Conservation (phyloP, 257 asterid genomes). For the Lithospermum erythrorhizon region DNA sequence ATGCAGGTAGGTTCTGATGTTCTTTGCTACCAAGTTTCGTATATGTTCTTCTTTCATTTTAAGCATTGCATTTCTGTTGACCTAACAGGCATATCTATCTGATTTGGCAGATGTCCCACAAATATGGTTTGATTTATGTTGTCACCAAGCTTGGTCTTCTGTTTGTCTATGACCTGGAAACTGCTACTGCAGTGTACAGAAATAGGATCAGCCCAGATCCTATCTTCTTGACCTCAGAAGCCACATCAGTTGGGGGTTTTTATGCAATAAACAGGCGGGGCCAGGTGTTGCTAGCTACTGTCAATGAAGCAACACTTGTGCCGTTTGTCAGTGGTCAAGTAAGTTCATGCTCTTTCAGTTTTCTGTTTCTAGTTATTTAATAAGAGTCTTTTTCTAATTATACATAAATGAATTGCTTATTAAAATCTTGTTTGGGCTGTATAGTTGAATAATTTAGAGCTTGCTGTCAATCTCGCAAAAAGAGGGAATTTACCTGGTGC, state of each 20-base stretch:
- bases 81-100: constrained; percentile 5
- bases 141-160: constrained; percentile 98
- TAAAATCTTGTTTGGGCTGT: background rate
- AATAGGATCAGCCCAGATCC: constrained; percentile 99
- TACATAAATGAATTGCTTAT: constrained; percentile 1
- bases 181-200: constrained; percentile 94
- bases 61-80: constrained; percentile 12
- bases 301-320: constrained; percentile 80
- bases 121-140: constrained; percentile 85
- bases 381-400: background rate
- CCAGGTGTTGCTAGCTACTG: constrained; percentile 95
- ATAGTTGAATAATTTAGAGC: constrained; percentile 97
- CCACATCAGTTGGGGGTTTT: constrained; percentile 89
- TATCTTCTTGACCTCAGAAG: constrained; percentile 87
- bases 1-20: constrained; percentile 65
- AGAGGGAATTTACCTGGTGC: constrained; percentile 99
- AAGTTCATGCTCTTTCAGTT: constrained; percentile 16
- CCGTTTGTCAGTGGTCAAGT: constrained; percentile 98
- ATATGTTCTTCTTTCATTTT: background rate
- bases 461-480: constrained; percentile 97
- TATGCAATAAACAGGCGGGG: constrained; percentile 96
- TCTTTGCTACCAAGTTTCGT: background rate
- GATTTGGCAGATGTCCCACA: constrained; percentile 81
- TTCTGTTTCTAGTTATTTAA: constrained; percentile 3
- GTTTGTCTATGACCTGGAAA: constrained; percentile 92